Percentiles rank a stretch among this genome's conserved stretches.
These are phyloP conservation scores for Coelastrella sp. DNA, from an alignment of 139 green algal species.

Conservation along the genomic window DNA sequence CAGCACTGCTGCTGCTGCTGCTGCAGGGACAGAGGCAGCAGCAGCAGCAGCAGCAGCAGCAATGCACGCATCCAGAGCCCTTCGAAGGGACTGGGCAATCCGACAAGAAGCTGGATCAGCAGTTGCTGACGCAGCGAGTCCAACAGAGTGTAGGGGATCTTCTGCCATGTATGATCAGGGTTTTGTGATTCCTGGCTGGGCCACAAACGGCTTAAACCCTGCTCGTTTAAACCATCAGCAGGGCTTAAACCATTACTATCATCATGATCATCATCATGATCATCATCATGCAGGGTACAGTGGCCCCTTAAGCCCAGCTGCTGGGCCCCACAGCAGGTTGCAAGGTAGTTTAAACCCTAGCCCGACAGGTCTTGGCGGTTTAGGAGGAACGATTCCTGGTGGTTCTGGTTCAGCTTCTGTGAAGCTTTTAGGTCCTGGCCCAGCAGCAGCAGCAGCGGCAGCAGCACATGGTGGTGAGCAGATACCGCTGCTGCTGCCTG, in stretches of 20 bases:
- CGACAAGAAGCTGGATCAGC: background rate
- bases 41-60: slow-evolving; percentile 23
- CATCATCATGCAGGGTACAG: too few relatives aligned
- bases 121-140: background rate
- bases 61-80: background rate
- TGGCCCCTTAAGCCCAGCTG: too few relatives aligned
- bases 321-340: background rate
- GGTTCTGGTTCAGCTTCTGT: background rate
- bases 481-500: background rate
- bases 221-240: background rate
- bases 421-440: background rate
- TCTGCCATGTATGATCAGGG: background rate
- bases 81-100: background rate
- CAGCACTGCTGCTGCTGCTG: background rate
- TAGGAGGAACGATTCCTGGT: background rate
- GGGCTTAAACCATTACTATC: too few relatives aligned
- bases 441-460: background rate
- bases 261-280: too few relatives aligned
- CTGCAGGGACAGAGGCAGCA: background rate
- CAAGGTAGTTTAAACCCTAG: background rate
- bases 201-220: background rate
- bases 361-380: background rate
- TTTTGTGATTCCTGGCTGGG: background rate
- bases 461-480: background rate
- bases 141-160: background rate